Conservation (phyloP, 208 protist species). For the Porcisia hertigi region DNA sequence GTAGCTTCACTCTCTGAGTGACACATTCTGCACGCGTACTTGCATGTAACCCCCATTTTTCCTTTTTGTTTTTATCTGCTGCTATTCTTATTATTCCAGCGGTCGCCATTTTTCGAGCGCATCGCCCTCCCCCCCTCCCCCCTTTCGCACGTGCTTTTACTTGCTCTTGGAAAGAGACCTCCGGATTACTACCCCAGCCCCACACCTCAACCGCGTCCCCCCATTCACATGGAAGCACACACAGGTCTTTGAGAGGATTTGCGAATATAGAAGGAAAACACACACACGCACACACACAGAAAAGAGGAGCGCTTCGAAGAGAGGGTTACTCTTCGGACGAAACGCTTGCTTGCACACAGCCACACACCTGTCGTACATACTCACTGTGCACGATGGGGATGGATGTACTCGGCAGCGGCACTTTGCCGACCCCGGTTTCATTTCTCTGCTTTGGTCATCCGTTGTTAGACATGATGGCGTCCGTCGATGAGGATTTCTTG, state of each 20-base stretch:
- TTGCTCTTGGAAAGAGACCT: neutral
- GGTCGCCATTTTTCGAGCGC: too few species aligned
- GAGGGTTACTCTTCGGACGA: neutral
- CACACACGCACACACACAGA: neutral
- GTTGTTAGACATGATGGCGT: constrained; percentile 96
- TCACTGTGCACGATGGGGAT: constrained; percentile 11
- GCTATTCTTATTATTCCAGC: neutral
- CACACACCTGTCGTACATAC: constrained; percentile 1
- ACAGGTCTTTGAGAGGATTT: neutral
- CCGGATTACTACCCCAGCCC: neutral
- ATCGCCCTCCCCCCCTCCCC: neutral
- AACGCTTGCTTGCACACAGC: constrained; percentile 10
- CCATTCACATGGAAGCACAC: neutral
- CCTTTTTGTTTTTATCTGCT: neutral
- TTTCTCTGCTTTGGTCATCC: constrained; percentile 92
- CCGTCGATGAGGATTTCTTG: constrained; percentile 85
- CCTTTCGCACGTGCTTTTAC: neutral
- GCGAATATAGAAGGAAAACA: neutral
- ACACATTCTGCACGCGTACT: neutral
- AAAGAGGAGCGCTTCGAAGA: constrained; percentile 3
- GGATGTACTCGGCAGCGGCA: constrained; percentile 1
- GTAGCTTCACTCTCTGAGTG: constrained; percentile 2
- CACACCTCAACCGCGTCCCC: neutral
- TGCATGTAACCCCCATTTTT: neutral
- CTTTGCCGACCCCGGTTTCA: neutral